Base-by-base conservation (phyloP, 1,284 basidiomycete genomes). In the Ceratobasidium sp. region DNA sequence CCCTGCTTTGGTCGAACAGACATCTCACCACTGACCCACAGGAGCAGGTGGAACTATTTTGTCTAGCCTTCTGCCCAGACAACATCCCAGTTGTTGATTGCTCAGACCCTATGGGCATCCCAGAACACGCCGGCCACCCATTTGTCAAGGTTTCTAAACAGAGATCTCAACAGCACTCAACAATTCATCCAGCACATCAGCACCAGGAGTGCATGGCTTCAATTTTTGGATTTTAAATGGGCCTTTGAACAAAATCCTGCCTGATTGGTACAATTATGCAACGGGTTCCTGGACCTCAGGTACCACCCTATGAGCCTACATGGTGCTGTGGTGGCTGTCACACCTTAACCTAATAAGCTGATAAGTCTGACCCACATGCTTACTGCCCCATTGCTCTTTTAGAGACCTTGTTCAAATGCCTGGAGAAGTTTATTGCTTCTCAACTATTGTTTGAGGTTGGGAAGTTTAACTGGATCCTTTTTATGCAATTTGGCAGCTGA, bases 231-330 rank as follows among this genome's bases (percentile, higher is more conserved):
- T 71, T 2, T 60, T 74, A 53, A 69, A 50, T 74, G 73, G 72
- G 73, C 73, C 1, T 75, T 74, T 68, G 68, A 69, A 13, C 58
- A 38, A 31, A 38, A 47, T 35, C 53, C 13, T 8, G 55, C 40
- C n/a, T 10, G 29, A 17, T 15, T 73, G n/a, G n/a, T 47, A 13
- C 8, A 32, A 17, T 31, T 72, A 1, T 60, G 52, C 47, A 68
- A 53, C 65, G 58, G 49, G 31, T 80, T 89, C 86, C 72, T 82
- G 84, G 25, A 87, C 79, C 87, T 89, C 88, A 70, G 55, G 73
- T 69, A 72, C 68, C 75, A 77, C 72, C 77, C 76, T 1, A 45
- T 47, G 7, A 27, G 54, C 20, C 75, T 72, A 64, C 68, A 71
- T 17, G 69, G 70, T 20, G 73, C 76, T 0, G 71, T 77, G 0